Percentiles rank a stretch among this genome's conserved stretches.
These are phyloP conservation scores for Amanita inopinata DNA, from an alignment of 768 basidiomycete genomes.

Conservation along the genomic window DNA sequence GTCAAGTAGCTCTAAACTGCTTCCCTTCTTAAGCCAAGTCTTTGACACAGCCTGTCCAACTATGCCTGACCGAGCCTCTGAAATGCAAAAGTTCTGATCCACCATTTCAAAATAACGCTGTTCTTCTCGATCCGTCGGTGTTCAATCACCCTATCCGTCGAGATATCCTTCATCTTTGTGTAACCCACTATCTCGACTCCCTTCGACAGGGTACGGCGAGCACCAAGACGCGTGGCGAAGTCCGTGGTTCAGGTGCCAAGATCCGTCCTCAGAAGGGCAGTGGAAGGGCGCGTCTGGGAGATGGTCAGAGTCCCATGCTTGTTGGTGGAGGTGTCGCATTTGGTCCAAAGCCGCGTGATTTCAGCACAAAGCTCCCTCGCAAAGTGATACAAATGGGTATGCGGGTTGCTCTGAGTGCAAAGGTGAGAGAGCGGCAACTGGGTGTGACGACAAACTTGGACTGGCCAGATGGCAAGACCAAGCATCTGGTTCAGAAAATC, in stretches of 20 bases:
- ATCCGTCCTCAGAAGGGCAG: constrained; percentile 87
- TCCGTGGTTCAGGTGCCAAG: constrained; percentile 83
- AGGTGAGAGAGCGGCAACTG: constrained; percentile 64
- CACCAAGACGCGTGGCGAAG: constrained; percentile 88
- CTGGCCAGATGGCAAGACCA: constrained; percentile 70
- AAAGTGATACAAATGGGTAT: constrained; percentile 92
- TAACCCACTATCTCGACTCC: constrained; percentile 78
- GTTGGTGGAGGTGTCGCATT: constrained; percentile 90
- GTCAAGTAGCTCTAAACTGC: constrained; percentile 3
- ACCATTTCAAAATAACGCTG: constrained; percentile 34
- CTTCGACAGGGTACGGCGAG: constrained; percentile 87
- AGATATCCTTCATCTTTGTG: constrained; percentile 90
- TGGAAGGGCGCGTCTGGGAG: constrained; percentile 84
- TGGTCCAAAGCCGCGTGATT: constrained; percentile 86
- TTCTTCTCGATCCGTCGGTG: constrained; percentile 67
- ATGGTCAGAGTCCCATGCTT: constrained; percentile 77
- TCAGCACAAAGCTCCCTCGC: constrained; percentile 83
- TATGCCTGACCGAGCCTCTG: constrained; percentile 53
- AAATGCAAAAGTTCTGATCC: constrained; percentile 32
- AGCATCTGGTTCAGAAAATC: constrained; percentile 52
- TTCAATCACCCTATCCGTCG: constrained; percentile 84
- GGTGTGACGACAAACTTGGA: constrained; percentile 66
- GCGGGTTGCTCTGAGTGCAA: constrained; percentile 79
- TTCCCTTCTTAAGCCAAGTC: constrained; percentile 15
- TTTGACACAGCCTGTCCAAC: constrained; percentile 39